Evolutionary conservation across 352 stramenopile genomes (phyloP).

Genomic region (Globisporangium mamillatum): DNA sequence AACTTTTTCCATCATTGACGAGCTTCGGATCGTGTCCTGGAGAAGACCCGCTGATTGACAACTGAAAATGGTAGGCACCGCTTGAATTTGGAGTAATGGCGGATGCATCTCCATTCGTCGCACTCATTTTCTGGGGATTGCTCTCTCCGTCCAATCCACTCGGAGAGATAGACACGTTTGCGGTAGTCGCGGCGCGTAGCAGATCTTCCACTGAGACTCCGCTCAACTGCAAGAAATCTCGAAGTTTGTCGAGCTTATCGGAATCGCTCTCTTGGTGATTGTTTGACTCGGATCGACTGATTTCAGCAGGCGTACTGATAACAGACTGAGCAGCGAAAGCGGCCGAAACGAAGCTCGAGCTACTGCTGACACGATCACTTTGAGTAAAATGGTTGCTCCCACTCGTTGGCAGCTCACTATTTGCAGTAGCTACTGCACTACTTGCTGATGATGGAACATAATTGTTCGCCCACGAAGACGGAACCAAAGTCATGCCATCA

Average conservation of each 20-base stretch:
- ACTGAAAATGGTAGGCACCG: background rate
- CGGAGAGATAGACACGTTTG: slow-evolving; percentile 33
- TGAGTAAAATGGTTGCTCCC: background rate
- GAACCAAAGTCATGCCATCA: slow-evolving; percentile 46
- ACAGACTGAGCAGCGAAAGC: background rate
- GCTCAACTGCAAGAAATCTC: slow-evolving; percentile 54
- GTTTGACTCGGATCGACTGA: background rate
- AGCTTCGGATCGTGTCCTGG: background rate
- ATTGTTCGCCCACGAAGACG: slow-evolving; percentile 33
- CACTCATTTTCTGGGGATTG: background rate
- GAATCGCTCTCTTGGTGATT: slow-evolving; percentile 9
- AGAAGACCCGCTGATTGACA: background rate
- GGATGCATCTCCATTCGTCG: background rate
- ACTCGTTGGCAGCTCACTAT: background rate
- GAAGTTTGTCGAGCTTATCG: slow-evolving; percentile 55
- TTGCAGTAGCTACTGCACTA: background rate
- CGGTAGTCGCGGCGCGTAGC: slow-evolving; percentile 53
- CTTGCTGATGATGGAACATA: background rate
- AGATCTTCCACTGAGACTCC: slow-evolving; percentile 74
- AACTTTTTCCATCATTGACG: background rate
- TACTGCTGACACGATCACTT: background rate
- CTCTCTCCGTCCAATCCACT: background rate
- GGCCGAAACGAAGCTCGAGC: background rate
- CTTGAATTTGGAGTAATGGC: background rate
- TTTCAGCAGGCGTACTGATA: background rate